Evolutionary conservation across 2,329 filamentous ascomycete species (phyloP), one percentile per base, ranked within the genome.

Genomic region (Aspergillus caelatus): DNA sequence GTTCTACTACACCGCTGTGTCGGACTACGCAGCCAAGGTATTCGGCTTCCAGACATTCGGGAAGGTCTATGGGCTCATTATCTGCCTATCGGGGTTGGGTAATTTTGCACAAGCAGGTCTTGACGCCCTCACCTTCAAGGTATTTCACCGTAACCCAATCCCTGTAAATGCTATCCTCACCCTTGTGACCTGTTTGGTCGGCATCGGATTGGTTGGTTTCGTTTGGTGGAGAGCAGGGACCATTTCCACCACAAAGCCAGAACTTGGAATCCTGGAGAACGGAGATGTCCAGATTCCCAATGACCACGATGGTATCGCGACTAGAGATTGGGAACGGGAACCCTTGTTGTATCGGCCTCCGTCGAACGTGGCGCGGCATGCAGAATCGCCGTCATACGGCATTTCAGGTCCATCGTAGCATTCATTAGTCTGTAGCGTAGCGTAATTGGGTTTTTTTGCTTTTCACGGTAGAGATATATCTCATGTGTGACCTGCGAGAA

Each of bases 41-140:
- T 97, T 97, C 75, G 93, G 93, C 19, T 96, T 96, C 79, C 85
- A 89, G 65, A 96, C 93, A 0, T 97, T 97, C 70, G 94, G 93
- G 53, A 96, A 92, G 62, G 93, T 97, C n/a, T 97, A 97, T 77
- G 93, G 93, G 12, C 84, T 94, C 23, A 91, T 96, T 68, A 96
- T 97, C 70, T 96, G 92, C 77, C 80, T 95, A 1, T 90, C 93
- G 0, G 93, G 94, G 0, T 76, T 97, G 0, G 85, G 93, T 72
- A 96, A 96, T 78, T 94, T 97, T 72, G 87, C 87, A 1, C 93
- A 96, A 80, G 90, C 89, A 6, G 92, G 86, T 0, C 83, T 97
- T 39, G 93, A 97, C 75, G 87, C 89, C 28, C 75, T 94, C 41
- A 93, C 93, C 46, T 91, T 96, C 72, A 83, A 86, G 61, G 84